Percentiles rank a stretch among this genome's conserved stretches.
These are phyloP conservation scores for Hysterium pulicare DNA, from an alignment of 2,329 filamentous ascomycete genomes.

Conservation along the genomic window DNA sequence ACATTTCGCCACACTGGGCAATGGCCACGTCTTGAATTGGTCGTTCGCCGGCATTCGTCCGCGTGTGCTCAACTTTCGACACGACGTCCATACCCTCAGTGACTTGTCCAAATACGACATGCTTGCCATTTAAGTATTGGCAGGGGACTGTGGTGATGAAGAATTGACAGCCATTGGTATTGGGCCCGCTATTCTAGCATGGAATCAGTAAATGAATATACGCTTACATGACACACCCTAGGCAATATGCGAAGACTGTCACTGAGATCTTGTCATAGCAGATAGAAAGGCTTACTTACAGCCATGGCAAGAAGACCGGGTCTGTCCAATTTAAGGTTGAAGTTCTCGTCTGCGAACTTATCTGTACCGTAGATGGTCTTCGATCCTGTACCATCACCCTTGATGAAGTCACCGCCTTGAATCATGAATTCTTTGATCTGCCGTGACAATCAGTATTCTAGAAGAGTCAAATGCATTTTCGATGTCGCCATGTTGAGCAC, in stretches of 20 bases:
- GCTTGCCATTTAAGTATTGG: conserved; percentile 85
- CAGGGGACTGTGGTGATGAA: conserved; percentile 91
- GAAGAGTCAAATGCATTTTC: not conserved
- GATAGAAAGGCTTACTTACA: conserved; percentile 55
- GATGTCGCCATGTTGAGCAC: too few relatives aligned
- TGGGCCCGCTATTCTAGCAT: conserved; percentile 75
- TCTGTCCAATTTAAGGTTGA: conserved; percentile 71
- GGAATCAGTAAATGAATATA: too few relatives aligned
- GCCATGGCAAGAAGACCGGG: conserved; percentile 90
- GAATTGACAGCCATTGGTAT: conserved; percentile 95
- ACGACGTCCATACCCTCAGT: conserved; percentile 88
- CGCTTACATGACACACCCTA: too few relatives aligned
- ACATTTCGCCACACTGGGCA: conserved; percentile 93
- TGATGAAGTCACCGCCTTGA: conserved; percentile 89
- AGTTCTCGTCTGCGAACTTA: conserved; percentile 88
- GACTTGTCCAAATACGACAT: conserved; percentile 93
- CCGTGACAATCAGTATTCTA: conserved; percentile 3
- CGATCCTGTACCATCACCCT: conserved; percentile 71
- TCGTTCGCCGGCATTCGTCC: conserved; percentile 71
- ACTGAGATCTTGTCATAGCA: too few relatives aligned
- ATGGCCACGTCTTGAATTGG: conserved; percentile 83
- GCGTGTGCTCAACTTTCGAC: conserved; percentile 85
- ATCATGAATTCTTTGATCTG: conserved; percentile 97
- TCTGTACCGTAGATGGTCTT: conserved; percentile 83
- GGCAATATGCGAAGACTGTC: too few relatives aligned